Evolutionary conservation across 345 rosid genomes (phyloP), one percentile per base, ranked within the genome.

Genomic region (Microcos paniculata): DNA sequence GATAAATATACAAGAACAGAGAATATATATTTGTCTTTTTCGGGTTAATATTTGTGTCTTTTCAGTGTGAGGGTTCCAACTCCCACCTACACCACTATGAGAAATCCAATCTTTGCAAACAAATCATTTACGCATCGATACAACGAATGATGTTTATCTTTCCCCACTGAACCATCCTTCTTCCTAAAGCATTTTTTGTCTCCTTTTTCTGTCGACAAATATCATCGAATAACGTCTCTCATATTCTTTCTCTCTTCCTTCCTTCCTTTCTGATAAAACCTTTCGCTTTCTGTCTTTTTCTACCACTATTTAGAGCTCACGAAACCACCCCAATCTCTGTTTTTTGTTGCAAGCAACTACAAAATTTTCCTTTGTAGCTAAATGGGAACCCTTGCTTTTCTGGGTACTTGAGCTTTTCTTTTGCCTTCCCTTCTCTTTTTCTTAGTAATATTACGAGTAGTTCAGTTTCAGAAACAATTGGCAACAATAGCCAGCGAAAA

Each of bases 131-230:
- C 53, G 15, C 56, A 45, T 67, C 71, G 53, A 46, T 46, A 46
- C 71, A 18, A 16, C 13, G 71, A 67, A 46, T 67, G 71, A 67
- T 46, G 71, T 67, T 49, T 2, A 31, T 45, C 28, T 70, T 49
- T 28, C 57, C 40, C 73, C 73, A 51, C 73, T 31, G 19, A 31
- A 11, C 28, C 26, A 51, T 28, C 6, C 59, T 51, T 51, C 61
- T 6, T 52, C 13, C 15, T 45, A 4, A n/a, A 31, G 61, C 59
- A 70, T 70, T 51, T 19, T 49, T 4, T 49, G 16, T 68, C 33
- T 46, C 2, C 52, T 13, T 49, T 14, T 46, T 19, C 45, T 24
- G 28, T 42, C 42, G 31, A 11, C 53, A 30, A 30, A 26, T 30
- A 69, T 49, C 73, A 46, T 70, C 12, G 28, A 49, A 45, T 45